A percentile compares a stretch with the other conserved stretches of the same genome.
Conservation (phyloP, 805 yeast genomes). For the Clavispora carvajalis region DNA sequence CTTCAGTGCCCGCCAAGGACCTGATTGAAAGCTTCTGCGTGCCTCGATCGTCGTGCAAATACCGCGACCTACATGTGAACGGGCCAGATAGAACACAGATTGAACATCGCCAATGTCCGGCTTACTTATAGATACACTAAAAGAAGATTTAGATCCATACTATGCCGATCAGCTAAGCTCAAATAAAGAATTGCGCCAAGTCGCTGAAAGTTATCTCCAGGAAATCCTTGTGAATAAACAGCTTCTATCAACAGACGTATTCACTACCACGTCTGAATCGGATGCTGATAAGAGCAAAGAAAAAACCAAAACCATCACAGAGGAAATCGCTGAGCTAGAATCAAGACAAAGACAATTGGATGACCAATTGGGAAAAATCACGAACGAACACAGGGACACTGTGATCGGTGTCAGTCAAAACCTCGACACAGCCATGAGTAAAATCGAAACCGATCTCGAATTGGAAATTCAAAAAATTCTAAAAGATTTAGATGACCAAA, state of each 20-base stretch:
- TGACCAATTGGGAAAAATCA: slow-evolving; percentile 36
- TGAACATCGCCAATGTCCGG: slow-evolving; percentile 20
- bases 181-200: slow-evolving; percentile 15
- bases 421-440: slow-evolving; percentile 15
- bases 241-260: slow-evolving; percentile 38
- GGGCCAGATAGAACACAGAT: background rate
- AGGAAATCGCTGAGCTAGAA: slow-evolving; percentile 72
- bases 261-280: slow-evolving; percentile 32
- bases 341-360: slow-evolving; percentile 47
- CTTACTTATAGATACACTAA: slow-evolving; percentile 30
- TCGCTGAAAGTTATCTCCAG: slow-evolving; percentile 28
- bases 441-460: slow-evolving; percentile 14
- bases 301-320: slow-evolving; percentile 40
- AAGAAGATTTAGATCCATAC: slow-evolving; percentile 22
- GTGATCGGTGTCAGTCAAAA: slow-evolving; percentile 39
- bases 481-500: background rate
- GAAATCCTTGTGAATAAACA: slow-evolving; percentile 46
- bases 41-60: background rate
- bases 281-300: background rate
- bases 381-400: slow-evolving; percentile 39
- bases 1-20: too few species aligned
- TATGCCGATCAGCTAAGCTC: slow-evolving; percentile 15
- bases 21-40: too few species aligned
- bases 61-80: background rate
- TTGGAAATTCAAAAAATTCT: slow-evolving; percentile 8